Evolutionary conservation across 208 protist genomes (phyloP).

Genomic region (Leishmania aethiopica): DNA sequence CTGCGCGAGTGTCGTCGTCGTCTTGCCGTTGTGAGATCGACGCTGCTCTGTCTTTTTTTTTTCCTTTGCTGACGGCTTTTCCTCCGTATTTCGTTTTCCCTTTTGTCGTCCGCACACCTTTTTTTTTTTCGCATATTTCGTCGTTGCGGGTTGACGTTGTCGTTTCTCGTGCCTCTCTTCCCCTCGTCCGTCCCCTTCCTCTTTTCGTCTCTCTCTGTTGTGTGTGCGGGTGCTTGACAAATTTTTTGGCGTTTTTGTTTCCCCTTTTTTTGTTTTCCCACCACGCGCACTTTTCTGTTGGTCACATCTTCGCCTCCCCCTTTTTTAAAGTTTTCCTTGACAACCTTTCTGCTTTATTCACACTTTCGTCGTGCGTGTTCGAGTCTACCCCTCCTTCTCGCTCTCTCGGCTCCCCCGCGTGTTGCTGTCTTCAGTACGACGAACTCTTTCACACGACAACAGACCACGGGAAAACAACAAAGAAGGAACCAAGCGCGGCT

Average conservation of each 20-base stretch:
- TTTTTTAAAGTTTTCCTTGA: neutral
- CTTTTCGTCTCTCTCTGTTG: too few species aligned
- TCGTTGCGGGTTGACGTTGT: neutral
- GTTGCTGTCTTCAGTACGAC: too few species aligned
- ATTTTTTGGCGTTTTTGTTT: neutral
- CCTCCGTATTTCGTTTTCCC: neutral
- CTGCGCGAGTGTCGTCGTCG: neutral
- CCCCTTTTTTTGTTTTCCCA: too few species aligned
- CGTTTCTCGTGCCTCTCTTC: constrained; percentile 5
- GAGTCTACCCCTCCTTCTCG: too few species aligned
- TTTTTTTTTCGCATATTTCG: neutral
- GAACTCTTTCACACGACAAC: too few species aligned
- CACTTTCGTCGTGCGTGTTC: neutral
- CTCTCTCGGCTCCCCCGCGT: too few species aligned
- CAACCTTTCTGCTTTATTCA: neutral
- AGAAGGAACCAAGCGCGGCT: too few species aligned
- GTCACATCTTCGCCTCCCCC: neutral
- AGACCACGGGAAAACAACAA: too few species aligned
- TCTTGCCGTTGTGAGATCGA: neutral
- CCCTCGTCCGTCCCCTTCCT: neutral
- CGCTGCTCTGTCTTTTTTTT: neutral
- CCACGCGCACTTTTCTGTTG: neutral
- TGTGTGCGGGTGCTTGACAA: too few species aligned
- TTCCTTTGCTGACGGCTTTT: neutral
- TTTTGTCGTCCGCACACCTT: neutral